Evolutionary conservation across 2,329 filamentous ascomycete genomes (phyloP).

Genomic region (Stenocarpella maydis): DNA sequence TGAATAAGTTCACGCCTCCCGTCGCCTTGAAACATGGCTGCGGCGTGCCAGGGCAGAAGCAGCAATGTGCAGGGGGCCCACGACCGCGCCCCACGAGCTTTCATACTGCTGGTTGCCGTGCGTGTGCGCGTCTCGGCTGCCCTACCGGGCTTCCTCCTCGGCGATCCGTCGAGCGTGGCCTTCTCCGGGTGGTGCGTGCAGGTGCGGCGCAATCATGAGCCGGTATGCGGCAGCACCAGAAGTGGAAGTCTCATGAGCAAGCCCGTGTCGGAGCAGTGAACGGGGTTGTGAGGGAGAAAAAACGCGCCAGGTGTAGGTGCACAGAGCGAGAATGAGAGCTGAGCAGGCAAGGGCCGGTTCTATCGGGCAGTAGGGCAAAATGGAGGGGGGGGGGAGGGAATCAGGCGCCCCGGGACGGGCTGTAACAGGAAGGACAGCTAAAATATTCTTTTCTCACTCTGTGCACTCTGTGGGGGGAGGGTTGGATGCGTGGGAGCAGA

Average conservation of each 20-base stretch:
- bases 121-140: constrained; percentile 2
- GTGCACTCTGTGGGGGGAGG: too few species aligned
- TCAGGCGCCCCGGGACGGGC: constrained; percentile 21
- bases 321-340: background rate
- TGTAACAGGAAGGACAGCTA: constrained; percentile 19
- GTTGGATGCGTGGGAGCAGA: background rate
- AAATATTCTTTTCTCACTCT: background rate
- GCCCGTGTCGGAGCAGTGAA: background rate
- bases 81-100: constrained; percentile 38
- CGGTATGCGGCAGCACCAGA: constrained; percentile 14
- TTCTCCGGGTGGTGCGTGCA: constrained; percentile 13
- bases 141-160: background rate
- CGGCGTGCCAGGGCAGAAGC: constrained; percentile 38
- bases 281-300: background rate
- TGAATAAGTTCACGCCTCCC: constrained; percentile 40
- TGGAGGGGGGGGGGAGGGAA: background rate
- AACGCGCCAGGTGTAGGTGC: background rate
- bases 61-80: constrained; percentile 40
- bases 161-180: constrained; percentile 6
- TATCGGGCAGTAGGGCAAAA: constrained; percentile 18
- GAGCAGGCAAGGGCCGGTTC: background rate
- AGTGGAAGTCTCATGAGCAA: background rate
- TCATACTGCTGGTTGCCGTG: constrained; percentile 20
- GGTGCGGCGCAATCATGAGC: constrained; percentile 19
- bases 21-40: constrained; percentile 39